phyloP scores from a whole-genome alignment of 495 filamentous ascomycete genomes.

The Beverwykella pulmonaria region DNA sequence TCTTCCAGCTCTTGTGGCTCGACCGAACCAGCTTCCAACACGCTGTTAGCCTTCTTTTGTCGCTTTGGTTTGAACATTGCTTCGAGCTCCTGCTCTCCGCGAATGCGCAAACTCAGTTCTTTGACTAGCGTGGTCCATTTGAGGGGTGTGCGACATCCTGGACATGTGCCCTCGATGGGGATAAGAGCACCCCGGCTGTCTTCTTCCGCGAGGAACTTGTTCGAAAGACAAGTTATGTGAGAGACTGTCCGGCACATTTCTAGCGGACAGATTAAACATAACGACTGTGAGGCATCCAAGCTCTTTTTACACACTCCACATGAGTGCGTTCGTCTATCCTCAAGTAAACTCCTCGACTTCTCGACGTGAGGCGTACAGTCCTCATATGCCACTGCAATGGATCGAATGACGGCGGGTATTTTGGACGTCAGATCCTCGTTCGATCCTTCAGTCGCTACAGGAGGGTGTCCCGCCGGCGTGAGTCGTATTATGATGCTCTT shows the following conservation, averaged over 20 bases:
- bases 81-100: constrained; percentile 67
- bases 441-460: constrained; percentile 50
- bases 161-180: constrained; percentile 73
- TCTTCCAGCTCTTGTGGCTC: constrained; percentile 29
- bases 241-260: constrained; percentile 64
- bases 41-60: constrained; percentile 37
- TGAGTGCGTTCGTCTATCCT: constrained; percentile 56
- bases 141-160: constrained; percentile 63
- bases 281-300: constrained; percentile 52
- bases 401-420: constrained; percentile 26
- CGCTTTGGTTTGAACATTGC: constrained; percentile 62
- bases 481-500: constrained; percentile 57
- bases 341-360: constrained; percentile 68
- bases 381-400: constrained; percentile 66
- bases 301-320: constrained; percentile 67
- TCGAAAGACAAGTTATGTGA: constrained; percentile 79
- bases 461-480: constrained; percentile 18
- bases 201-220: constrained; percentile 58
- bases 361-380: constrained; percentile 67
- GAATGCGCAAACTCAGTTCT: constrained; percentile 71
- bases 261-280: constrained; percentile 72
- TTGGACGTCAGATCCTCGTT: not conserved
- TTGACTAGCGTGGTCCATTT: constrained; percentile 79
- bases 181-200: constrained; percentile 56
- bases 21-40: constrained; percentile 8